Evolutionary conservation across 2,329 filamentous ascomycete species (phyloP).

Genomic region (Aureobasidium uvarum): DNA sequence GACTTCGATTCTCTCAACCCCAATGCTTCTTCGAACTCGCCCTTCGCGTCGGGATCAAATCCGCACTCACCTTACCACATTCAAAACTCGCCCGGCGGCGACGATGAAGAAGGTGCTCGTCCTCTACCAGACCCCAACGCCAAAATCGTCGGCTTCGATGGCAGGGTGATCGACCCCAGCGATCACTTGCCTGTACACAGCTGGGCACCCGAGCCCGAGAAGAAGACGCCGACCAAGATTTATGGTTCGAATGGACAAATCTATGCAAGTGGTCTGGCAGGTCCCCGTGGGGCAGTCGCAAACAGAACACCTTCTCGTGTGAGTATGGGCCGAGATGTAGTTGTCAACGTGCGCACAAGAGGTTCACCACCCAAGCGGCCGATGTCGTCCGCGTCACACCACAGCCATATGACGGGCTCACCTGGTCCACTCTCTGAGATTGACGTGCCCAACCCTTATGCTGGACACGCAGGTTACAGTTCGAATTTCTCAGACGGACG

Average conservation of each 20-base stretch:
- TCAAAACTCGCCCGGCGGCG: slow-evolving; percentile 8
- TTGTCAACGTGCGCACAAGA: slow-evolving; percentile 38
- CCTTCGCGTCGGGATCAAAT: slow-evolving; percentile 25
- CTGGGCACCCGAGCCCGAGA: slow-evolving; percentile 74
- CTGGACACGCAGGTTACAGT: slow-evolving; percentile 54
- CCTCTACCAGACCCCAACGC: slow-evolving; percentile 44
- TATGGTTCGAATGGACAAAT: slow-evolving; percentile 40
- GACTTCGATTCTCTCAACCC: slow-evolving; percentile 73
- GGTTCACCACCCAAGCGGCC: slow-evolving; percentile 41
- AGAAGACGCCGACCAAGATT: slow-evolving; percentile 47
- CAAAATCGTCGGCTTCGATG: slow-evolving; percentile 73
- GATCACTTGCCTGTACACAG: slow-evolving; percentile 75
- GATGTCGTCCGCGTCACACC: slow-evolving; percentile 43
- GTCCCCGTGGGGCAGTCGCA: slow-evolving; percentile 4
- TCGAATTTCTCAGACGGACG: slow-evolving; percentile 38
- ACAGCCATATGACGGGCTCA: slow-evolving; percentile 40
- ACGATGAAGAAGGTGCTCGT: slow-evolving; percentile 29
- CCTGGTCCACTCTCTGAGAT: slow-evolving; percentile 30
- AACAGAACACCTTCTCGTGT: slow-evolving; percentile 24
- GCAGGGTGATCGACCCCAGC: slow-evolving; percentile 73
- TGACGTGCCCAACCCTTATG: slow-evolving; percentile 49
- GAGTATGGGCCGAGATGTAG: slow-evolving; percentile 34
- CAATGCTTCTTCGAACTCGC: slow-evolving; percentile 30
- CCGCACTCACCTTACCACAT: slow-evolving; percentile 33
- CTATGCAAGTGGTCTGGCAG: slow-evolving; percentile 33